These are phyloP conservation scores for Cystobasidium ongulense DNA, from an alignment of 768 basidiomycete genomes.

Conservation along the genomic window DNA sequence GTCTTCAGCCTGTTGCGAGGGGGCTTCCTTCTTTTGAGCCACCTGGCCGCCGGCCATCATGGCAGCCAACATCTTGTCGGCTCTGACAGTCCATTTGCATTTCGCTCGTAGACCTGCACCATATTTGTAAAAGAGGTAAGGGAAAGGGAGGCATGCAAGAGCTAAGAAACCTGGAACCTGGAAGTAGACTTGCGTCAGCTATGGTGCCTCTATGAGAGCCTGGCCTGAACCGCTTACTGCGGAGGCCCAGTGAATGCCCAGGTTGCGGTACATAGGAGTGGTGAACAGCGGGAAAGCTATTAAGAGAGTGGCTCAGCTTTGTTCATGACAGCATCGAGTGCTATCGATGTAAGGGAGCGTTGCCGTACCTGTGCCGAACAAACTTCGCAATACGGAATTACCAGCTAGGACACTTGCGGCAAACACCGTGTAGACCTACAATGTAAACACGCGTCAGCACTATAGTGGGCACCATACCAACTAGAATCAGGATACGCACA, in stretches of 20 bases:
- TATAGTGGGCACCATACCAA: neutral
- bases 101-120: slow-evolving; percentile 35
- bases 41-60: slow-evolving; percentile 11
- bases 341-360: too few relatives aligned
- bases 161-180: slow-evolving; percentile 25
- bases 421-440: slow-evolving; percentile 33
- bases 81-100: slow-evolving; percentile 28
- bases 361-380: slow-evolving; percentile 37
- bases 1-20: neutral
- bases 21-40: neutral
- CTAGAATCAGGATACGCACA: too few relatives aligned
- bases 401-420: slow-evolving; percentile 42
- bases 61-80: neutral
- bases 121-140: slow-evolving; percentile 39
- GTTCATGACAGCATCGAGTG: neutral
- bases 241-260: slow-evolving; percentile 28
- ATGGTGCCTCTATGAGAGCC: neutral
- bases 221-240: neutral
- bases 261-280: slow-evolving; percentile 18
- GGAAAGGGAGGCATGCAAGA: slow-evolving; percentile 30
- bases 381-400: slow-evolving; percentile 41
- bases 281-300: slow-evolving; percentile 10
- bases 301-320: neutral
- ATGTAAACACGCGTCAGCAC: neutral
- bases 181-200: neutral